These are phyloP conservation scores for Chlorella vulgaris DNA, from an alignment of 139 green algal genomes.

Conservation along the genomic window DNA sequence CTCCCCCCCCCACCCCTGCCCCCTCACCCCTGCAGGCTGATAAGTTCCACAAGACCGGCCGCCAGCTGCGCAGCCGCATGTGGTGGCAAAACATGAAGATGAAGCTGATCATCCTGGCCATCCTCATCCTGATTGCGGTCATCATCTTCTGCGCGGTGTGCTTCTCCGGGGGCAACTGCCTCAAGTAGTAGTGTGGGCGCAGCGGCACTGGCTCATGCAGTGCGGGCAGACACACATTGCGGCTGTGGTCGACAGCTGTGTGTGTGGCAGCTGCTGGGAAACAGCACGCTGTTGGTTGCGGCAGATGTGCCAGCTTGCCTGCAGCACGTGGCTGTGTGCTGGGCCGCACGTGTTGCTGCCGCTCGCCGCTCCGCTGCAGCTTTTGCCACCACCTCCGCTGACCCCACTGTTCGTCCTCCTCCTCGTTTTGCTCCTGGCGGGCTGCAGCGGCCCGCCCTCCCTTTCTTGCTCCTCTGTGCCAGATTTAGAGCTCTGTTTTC, in stretches of 20 bases:
- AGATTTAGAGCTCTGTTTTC: neutral
- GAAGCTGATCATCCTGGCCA: slow-evolving; percentile 72
- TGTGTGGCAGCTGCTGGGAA: too few species aligned
- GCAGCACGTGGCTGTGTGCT: neutral
- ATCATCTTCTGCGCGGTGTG: slow-evolving; percentile 88
- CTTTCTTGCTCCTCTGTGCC: neutral
- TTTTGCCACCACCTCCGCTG: neutral
- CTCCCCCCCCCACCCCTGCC: neutral
- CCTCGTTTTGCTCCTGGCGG: neutral
- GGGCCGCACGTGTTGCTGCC: neutral
- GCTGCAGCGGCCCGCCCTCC: neutral
- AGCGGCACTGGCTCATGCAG: neutral
- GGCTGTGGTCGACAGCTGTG: neutral
- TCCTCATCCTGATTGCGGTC: slow-evolving; percentile 75
- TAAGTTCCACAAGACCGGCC: slow-evolving; percentile 88
- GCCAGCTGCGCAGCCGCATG: slow-evolving; percentile 85
- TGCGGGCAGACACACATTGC: too few species aligned
- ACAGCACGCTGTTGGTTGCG: too few species aligned
- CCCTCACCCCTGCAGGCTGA: slow-evolving; percentile 76
- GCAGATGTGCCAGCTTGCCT: neutral
- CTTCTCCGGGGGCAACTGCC: slow-evolving; percentile 72
- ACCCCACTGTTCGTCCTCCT: neutral
- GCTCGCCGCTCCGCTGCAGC: neutral
- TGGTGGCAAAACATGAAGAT: slow-evolving; percentile 98
- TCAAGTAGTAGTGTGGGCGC: slow-evolving; percentile 42